Percentiles rank a stretch among this genome's conserved stretches.
Evolutionary conservation across 495 filamentous ascomycete genomes (phyloP).

Genomic region (Aspergillus haitiensis): DNA sequence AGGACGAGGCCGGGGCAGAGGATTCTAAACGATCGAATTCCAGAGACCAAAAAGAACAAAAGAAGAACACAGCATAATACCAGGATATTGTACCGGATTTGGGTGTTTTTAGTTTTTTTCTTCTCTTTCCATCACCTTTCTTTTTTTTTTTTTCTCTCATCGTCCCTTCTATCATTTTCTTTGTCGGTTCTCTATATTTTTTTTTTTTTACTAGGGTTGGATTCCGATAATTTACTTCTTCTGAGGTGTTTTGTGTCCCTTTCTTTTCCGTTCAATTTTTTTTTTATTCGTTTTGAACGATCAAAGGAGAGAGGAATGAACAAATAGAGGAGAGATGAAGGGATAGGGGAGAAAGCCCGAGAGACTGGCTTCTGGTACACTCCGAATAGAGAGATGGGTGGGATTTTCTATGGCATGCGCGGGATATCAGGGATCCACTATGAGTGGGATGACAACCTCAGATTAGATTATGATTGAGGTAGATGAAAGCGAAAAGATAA

Average conservation of each 20-base stretch:
- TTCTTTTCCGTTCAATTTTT: neutral
- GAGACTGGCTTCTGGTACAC: too few relatives aligned
- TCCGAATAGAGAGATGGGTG: too few relatives aligned
- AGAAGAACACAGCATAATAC: neutral
- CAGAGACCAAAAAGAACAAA: neutral
- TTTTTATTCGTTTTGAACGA: neutral
- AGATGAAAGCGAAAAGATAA: too few relatives aligned
- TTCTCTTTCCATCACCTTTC: neutral
- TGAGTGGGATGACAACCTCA: too few relatives aligned
- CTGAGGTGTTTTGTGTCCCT: too few relatives aligned
- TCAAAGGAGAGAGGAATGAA: too few relatives aligned
- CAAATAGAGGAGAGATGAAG: neutral
- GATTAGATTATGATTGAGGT: too few relatives aligned
- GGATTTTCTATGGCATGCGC: too few relatives aligned
- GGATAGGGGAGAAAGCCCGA: too few relatives aligned
- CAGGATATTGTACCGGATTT: neutral
- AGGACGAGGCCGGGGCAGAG: constrained; percentile 66
- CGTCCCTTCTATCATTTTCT: neutral
- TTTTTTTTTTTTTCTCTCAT: neutral
- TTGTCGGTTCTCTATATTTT: neutral
- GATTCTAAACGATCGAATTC: constrained; percentile 43
- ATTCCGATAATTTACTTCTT: too few relatives aligned
- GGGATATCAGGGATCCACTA: too few relatives aligned
- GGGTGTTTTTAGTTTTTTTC: constrained; percentile 12
- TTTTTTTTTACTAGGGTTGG: too few relatives aligned